phyloP scores from a whole-genome alignment of 495 filamentous ascomycete genomes.

The Cryomyces antarcticus region DNA sequence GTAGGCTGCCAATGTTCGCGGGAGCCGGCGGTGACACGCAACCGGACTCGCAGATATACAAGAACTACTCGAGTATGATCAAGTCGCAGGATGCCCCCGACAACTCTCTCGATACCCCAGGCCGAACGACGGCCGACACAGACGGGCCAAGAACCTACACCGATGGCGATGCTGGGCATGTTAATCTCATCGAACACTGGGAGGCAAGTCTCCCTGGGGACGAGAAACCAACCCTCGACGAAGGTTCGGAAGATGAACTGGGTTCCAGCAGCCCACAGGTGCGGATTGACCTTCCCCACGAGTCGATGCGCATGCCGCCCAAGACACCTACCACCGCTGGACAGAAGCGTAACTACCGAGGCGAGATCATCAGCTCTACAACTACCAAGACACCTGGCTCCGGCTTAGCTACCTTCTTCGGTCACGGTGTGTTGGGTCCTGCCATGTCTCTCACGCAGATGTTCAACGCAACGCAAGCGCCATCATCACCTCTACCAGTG shows the following conservation, averaged over 20 bases:
- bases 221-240: background rate
- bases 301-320: conserved; percentile 10
- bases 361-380: conserved; percentile 15
- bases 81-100: background rate
- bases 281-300: background rate
- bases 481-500: conserved; percentile 17
- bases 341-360: conserved; percentile 14
- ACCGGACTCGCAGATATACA: conserved; percentile 19
- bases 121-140: background rate
- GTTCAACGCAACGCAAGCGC: conserved; percentile 21
- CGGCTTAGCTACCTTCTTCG: conserved; percentile 13
- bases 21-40: conserved; percentile 18
- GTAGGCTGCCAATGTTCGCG: background rate
- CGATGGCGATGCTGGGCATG: conserved; percentile 9
- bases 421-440: conserved; percentile 1
- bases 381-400: conserved; percentile 14
- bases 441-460: conserved; percentile 19
- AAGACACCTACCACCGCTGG: conserved; percentile 18
- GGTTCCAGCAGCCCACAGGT: background rate
- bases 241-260: conserved; percentile 1
- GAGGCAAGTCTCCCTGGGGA: conserved; percentile 1
- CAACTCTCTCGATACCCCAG: background rate
- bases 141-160: background rate
- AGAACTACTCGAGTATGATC: conserved; percentile 8
- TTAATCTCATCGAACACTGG: conserved; percentile 6